Evolutionary conservation across 768 basidiomycete genomes (phyloP), one percentile per base, ranked within the genome.

Genomic region (Boletus sp.): DNA sequence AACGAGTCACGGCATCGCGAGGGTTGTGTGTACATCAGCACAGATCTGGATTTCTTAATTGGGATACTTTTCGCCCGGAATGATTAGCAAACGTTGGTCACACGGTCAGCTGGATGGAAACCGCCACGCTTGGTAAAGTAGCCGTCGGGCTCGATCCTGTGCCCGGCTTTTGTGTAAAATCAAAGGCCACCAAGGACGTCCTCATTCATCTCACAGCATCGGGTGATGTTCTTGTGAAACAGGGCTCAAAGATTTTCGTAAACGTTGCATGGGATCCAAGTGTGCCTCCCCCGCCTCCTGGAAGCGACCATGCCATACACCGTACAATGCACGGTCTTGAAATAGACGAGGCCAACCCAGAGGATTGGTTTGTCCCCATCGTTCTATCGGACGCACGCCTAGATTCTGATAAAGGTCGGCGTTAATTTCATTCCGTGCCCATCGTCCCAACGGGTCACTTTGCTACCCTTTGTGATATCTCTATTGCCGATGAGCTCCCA

Each of bases 91-190:
- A 12, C 7, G 15, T 42, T 47, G 29, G 55, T 48, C 57, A 41
- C 57, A 56, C 60, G 56, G 53, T 33, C 49, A 50, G 36, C 41
- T 47, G 51, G 57, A 66, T 66, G 64, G 58, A 64, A 49, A 60
- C 64, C 48, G 51, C 51, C 42, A 60, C 58, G 24, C 33, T 63
- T 33, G 46, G 14, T 41, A 62, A 58, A 54, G 52, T 63, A 36
- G 45, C 64, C 52, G 71, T 76, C 47, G 62, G 67, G 42, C 80
- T 89, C 57, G 72, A 78, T 18, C 89, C 90, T 32, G 72, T 75
- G 28, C 75, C 90, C 30, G 89, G 86, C 5, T 91, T 90, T 69
- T 89, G 88, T 67, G 65, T 90, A 53, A 91, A 90, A 70, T 80
- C 87, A 0, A 64, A 76, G 17, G 73, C 79, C 0, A 64, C 79